Evolutionary conservation across 2,329 filamentous ascomycete species (phyloP).

Genomic region (Raffaelea arxii): DNA sequence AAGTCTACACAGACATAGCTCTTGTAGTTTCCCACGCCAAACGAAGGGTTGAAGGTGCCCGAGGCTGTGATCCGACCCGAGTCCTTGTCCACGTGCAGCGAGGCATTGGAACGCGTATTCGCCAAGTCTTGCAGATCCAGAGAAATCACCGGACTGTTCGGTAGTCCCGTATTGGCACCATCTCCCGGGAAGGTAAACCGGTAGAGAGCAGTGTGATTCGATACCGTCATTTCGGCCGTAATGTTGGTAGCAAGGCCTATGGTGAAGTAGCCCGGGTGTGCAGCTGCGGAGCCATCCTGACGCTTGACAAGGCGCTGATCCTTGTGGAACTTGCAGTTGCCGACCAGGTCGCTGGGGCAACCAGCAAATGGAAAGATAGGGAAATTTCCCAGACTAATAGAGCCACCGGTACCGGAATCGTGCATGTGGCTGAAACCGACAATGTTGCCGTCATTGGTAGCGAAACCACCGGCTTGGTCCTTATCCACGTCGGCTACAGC

Average conservation of each 20-base stretch:
- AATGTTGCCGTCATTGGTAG: conserved; percentile 37
- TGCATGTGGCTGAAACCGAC: conserved; percentile 49
- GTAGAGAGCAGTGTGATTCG: conserved; percentile 57
- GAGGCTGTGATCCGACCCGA: conserved; percentile 55
- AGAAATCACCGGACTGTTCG: conserved; percentile 48
- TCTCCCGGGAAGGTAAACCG: conserved; percentile 50
- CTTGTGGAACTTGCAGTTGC: conserved; percentile 52
- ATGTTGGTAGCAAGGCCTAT: conserved; percentile 49
- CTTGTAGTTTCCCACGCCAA: conserved; percentile 50
- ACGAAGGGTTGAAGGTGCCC: conserved; percentile 54
- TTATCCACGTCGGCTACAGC: conserved; percentile 46
- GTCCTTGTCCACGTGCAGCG: conserved; percentile 40
- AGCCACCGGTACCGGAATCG: conserved; percentile 47
- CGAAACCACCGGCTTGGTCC: conserved; percentile 49
- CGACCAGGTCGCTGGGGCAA: conserved; percentile 51
- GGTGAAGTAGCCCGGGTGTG: conserved; percentile 56
- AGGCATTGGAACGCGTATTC: conserved; percentile 48
- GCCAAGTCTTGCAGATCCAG: conserved; percentile 57
- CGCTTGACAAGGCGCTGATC: conserved; percentile 30
- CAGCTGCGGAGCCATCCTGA: conserved; percentile 38
- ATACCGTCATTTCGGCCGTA: conserved; percentile 55
- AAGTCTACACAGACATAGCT: conserved; percentile 62
- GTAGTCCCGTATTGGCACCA: conserved; percentile 11
- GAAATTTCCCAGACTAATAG: conserved; percentile 62
- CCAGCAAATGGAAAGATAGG: conserved; percentile 57